Percentiles rank a stretch among this genome's conserved stretches.
These are phyloP conservation scores for Jatropha podagrica DNA, from an alignment of 441 rosid species.

Conservation along the genomic window DNA sequence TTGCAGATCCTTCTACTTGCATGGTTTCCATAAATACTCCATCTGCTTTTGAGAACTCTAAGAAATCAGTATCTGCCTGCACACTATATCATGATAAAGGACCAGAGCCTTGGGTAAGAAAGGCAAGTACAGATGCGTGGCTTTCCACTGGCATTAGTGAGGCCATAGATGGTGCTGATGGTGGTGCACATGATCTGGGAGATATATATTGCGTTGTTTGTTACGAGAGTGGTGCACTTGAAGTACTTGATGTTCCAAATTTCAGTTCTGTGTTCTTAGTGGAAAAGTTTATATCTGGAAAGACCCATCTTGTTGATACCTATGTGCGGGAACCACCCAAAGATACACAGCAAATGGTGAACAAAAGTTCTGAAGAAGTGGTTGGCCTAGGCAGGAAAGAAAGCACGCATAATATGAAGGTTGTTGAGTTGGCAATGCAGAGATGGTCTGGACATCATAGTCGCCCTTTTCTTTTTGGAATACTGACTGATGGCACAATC, in stretches of 20 bases:
- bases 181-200: conserved; percentile 83
- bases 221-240: conserved; percentile 79
- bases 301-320: conserved; percentile 69
- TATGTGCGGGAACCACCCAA: conserved; percentile 38
- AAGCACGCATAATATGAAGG: conserved; percentile 56
- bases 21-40: conserved; percentile 72
- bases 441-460: conserved; percentile 91
- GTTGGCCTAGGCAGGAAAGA: conserved; percentile 67
- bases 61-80: conserved; percentile 74
- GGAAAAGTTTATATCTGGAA: conserved; percentile 86
- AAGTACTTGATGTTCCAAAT: conserved; percentile 91
- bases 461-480: conserved; percentile 85
- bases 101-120: conserved; percentile 94
- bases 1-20: conserved; percentile 87
- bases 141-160: conserved; percentile 86
- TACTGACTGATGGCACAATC: conserved; percentile 93
- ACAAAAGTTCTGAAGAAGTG: conserved; percentile 47
- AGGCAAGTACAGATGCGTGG: conserved; percentile 98
- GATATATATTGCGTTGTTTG: conserved; percentile 91
- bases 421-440: conserved; percentile 91
- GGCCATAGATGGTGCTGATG: conserved; percentile 84
- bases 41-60: conserved; percentile 63
- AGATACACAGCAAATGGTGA: conserved; percentile 43
- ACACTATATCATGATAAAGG: conserved; percentile 93
- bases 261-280: conserved; percentile 80